A percentile compares a stretch with the other conserved stretches of the same genome.
Evolutionary conservation across 2,329 filamentous ascomycete genomes (phyloP).

Genomic region (Gaeumannomyces sp.): DNA sequence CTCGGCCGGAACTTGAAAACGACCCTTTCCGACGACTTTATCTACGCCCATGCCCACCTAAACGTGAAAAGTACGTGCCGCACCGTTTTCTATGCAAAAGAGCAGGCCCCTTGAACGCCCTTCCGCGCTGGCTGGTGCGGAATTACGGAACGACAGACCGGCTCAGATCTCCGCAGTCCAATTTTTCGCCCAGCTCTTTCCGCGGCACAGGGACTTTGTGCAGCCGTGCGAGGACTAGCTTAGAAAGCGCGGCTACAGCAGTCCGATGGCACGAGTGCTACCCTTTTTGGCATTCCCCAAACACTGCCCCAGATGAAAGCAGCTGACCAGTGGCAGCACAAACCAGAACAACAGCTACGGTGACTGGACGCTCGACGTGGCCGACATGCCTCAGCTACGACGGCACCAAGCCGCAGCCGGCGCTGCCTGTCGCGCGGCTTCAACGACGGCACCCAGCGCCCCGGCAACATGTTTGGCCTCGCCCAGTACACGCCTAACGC

Average conservation of each 20-base stretch:
- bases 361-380: constrained; percentile 30
- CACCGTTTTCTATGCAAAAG: no score
- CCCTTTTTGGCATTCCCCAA: constrained; percentile 7
- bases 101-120: no score
- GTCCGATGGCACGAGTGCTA: constrained; percentile 25
- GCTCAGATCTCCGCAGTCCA: constrained; percentile 5
- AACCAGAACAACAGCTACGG: constrained; percentile 24
- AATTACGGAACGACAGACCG: no score
- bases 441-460: constrained; percentile 17
- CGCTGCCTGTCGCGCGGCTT: constrained; percentile 29
- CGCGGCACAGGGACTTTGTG: constrained; percentile 35
- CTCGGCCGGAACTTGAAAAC: constrained; percentile 29
- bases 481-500: constrained; percentile 23
- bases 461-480: constrained; percentile 16
- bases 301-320: no score
- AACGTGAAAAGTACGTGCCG: background rate
- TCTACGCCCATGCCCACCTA: constrained; percentile 6
- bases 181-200: constrained; percentile 26
- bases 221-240: constrained; percentile 30
- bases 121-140: no score
- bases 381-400: constrained; percentile 19
- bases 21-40: constrained; percentile 36
- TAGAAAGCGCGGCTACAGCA: constrained; percentile 28
- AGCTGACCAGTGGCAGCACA: no score
- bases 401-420: background rate